Conservation (phyloP, 2,329 filamentous ascomycete genomes). For the Neurospora sp. region DNA sequence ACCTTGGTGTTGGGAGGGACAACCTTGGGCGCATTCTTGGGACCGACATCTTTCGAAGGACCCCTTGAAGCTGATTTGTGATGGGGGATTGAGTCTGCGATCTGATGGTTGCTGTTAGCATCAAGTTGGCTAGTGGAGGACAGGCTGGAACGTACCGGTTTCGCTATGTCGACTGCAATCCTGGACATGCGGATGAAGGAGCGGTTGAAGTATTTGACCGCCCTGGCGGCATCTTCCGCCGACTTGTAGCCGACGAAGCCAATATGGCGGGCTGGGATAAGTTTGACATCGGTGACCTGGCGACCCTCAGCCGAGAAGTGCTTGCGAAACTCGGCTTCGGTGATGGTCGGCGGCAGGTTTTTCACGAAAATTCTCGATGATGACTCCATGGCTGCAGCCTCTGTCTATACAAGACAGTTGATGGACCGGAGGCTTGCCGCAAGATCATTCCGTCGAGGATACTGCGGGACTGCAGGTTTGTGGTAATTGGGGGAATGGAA, state of each 20-base stretch:
- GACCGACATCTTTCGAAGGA: slow-evolving; percentile 3
- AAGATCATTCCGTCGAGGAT: slow-evolving; percentile 11
- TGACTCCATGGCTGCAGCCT: slow-evolving; percentile 32
- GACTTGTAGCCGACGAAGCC: slow-evolving; percentile 93
- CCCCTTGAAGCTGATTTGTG: slow-evolving; percentile 6
- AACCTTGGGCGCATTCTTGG: slow-evolving; percentile 4
- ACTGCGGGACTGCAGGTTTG: neutral
- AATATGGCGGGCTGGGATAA: slow-evolving; percentile 82
- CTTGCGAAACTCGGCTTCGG: slow-evolving; percentile 75
- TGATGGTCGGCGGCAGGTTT: slow-evolving; percentile 76
- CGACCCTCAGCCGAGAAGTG: slow-evolving; percentile 71
- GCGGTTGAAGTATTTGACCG: slow-evolving; percentile 91
- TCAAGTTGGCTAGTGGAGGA: neutral
- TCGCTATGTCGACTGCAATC: slow-evolving; percentile 81
- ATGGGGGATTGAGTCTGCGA: slow-evolving; percentile 14
- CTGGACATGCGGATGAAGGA: slow-evolving; percentile 94
- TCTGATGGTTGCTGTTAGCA: slow-evolving; percentile 15
- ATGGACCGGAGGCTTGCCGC: slow-evolving; percentile 11
- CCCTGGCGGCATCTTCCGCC: slow-evolving; percentile 66
- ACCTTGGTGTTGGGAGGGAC: slow-evolving; percentile 1
- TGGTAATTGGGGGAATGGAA: slow-evolving; percentile 13
- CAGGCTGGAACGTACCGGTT: slow-evolving; percentile 49
- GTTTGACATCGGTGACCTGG: slow-evolving; percentile 81
- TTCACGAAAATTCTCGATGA: slow-evolving; percentile 69
- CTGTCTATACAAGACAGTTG: slow-evolving; percentile 13